Evolutionary conservation across 495 filamentous ascomycete genomes (phyloP).

Genomic region (Hypomontagnella monticulosa): DNA sequence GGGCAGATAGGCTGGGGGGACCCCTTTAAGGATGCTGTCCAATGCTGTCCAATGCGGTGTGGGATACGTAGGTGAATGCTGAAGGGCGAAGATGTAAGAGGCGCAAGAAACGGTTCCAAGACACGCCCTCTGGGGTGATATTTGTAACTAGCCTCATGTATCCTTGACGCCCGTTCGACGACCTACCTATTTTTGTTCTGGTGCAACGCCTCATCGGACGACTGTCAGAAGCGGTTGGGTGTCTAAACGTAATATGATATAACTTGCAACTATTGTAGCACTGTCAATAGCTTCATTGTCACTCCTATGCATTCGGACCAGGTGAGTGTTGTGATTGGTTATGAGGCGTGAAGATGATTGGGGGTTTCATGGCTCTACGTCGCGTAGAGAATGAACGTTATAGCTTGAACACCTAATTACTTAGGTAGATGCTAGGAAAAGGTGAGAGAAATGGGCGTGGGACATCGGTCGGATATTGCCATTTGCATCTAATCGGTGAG

Average conservation of each 20-base stretch:
- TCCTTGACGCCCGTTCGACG: conserved; percentile 13
- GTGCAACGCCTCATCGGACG: conserved; percentile 22
- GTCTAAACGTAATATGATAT: conserved; percentile 16
- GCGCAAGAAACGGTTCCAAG: conserved; percentile 5
- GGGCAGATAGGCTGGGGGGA: conserved; percentile 12
- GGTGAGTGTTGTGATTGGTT: not conserved
- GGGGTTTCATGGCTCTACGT: conserved; percentile 9
- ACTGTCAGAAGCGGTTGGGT: not conserved
- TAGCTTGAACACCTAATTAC: not conserved
- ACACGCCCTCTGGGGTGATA: conserved; percentile 3
- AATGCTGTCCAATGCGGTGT: conserved; percentile 24
- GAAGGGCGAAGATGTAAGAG: conserved; percentile 30
- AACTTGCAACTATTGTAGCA: conserved; percentile 1
- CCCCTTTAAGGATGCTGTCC: not conserved
- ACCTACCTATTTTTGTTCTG: conserved; percentile 14
- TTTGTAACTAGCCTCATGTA: conserved; percentile 25
- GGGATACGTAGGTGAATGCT: conserved; percentile 15
- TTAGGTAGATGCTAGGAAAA: not conserved
- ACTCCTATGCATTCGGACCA: conserved; percentile 17
- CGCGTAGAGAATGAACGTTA: too few relatives aligned
- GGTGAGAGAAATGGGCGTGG: conserved; percentile 4
- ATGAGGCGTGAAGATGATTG: not conserved
- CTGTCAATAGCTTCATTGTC: conserved; percentile 11
- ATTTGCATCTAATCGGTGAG: conserved; percentile 17
- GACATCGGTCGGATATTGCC: conserved; percentile 6